These are phyloP conservation scores for Phytophthora melonis DNA, from an alignment of 352 stramenopile genomes.

Conservation along the genomic window DNA sequence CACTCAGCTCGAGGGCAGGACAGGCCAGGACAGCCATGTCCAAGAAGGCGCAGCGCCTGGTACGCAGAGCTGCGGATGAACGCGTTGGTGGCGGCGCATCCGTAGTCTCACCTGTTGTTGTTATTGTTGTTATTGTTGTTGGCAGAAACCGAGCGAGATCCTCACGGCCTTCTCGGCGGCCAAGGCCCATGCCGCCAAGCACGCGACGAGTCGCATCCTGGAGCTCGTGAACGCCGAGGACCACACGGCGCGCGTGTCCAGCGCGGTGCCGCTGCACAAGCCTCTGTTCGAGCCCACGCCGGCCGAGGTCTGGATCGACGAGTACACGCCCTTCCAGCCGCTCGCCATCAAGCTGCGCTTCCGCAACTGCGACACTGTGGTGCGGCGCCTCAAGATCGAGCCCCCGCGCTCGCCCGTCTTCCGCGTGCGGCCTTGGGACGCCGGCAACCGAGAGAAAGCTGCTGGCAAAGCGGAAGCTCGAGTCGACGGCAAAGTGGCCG, in stretches of 20 bases:
- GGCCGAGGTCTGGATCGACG: constrained; percentile 89
- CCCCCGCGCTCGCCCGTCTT: constrained; percentile 90
- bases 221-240: constrained; percentile 81
- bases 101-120: background rate
- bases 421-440: constrained; percentile 53
- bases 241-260: constrained; percentile 69
- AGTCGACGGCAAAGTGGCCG: constrained; percentile 86
- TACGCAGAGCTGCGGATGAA: constrained; percentile 7
- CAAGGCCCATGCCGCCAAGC: constrained; percentile 56
- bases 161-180: constrained; percentile 64
- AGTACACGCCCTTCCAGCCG: constrained; percentile 92
- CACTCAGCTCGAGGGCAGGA: background rate
- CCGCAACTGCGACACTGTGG: constrained; percentile 93
- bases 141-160: constrained; percentile 80
- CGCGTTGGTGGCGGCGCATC: too few species aligned
- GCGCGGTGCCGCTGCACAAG: constrained; percentile 80
- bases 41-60: constrained; percentile 33
- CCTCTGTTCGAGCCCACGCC: constrained; percentile 91
- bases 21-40: constrained; percentile 16
- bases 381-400: constrained; percentile 91
- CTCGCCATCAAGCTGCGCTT: constrained; percentile 89
- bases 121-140: constrained; percentile 3
- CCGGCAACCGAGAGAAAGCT: constrained; percentile 11
- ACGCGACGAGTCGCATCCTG: constrained; percentile 54
- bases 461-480: constrained; percentile 18